Evolutionary conservation across 495 filamentous ascomycete genomes (phyloP), one percentile per base, ranked within the genome.

Genomic region (Penicillium manginii): DNA sequence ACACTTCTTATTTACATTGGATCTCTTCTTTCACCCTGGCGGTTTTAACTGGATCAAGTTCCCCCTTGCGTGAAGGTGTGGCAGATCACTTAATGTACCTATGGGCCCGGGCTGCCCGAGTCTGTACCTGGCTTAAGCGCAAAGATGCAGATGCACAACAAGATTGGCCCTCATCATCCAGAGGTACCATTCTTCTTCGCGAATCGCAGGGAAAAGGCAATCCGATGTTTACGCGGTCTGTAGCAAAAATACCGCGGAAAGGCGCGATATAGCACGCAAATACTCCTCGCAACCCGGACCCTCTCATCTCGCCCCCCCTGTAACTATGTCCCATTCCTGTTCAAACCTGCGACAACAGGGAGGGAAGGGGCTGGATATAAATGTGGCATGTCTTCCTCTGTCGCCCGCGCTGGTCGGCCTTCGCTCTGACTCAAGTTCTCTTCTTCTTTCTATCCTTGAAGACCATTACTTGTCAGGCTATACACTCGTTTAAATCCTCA

Each of bases 281-380:
- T 10, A 50, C 26, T 18, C 31, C 39, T 32, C 26, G 9, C 21
- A 47, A 23, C 45, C 45, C 10, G 45, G 33, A 29, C 48, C 52
- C 55, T 50, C 47, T 18, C 40, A 22, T 47, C 18, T 12, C 21
- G 4, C 45, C 22, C 54, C 43, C 52, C 57, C 58, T 56, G 53
- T 22, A 29, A 29, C 26, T 19, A 47, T 47, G 22, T 47, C 11
- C 45, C 45, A 47, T 47, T 47, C 45, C 21, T 47, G 40, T 18
- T 43, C 40, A 17, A 43, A 8, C 18, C n/a, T 43, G 15, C 7
- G 49, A 10, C 29, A 55, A 35, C 37, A 21, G 26, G 39, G 29
- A 54, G 26, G 11, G 21, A 62, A 60, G 57, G 64, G 61, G 39
- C 47, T 40, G 21, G 21, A 37, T 64, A 61, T 64, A 64, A 67